These are phyloP conservation scores for Ophidiomyces ophidiicola DNA, from an alignment of 2,329 filamentous ascomycete genomes.

Conservation along the genomic window DNA sequence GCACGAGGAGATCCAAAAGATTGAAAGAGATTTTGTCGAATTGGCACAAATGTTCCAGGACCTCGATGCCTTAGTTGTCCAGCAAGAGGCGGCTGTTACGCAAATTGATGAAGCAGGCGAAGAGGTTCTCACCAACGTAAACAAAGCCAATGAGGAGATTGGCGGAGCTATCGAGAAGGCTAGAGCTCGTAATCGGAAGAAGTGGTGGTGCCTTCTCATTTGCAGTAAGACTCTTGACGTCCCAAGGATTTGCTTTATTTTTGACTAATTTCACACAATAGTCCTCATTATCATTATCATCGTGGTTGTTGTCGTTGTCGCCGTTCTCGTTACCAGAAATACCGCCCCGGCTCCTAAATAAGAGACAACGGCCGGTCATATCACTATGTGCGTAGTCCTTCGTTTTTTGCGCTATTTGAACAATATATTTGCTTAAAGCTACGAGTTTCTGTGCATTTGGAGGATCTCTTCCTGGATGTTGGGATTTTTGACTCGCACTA, in stretches of 20 bases:
- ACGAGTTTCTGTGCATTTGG: constrained; percentile 4
- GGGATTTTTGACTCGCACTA: neutral
- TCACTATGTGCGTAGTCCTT: neutral
- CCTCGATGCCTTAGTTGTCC: constrained; percentile 70
- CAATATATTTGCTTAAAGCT: constrained; percentile 1
- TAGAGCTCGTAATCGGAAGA: constrained; percentile 71
- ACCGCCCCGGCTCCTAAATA: too few relatives aligned
- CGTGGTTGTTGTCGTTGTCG: constrained; percentile 37
- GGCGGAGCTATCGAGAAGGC: constrained; percentile 71
- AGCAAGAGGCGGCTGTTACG: constrained; percentile 69
- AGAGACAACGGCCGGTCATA: neutral
- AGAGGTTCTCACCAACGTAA: constrained; percentile 71
- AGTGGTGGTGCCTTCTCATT: constrained; percentile 89
- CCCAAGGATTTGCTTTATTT: neutral
- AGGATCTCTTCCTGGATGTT: neutral
- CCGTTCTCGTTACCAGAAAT: constrained; percentile 30
- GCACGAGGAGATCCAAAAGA: constrained; percentile 79
- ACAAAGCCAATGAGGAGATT: constrained; percentile 75
- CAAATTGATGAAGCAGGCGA: constrained; percentile 80
- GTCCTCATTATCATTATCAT: constrained; percentile 45
- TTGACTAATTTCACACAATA: constrained; percentile 19
- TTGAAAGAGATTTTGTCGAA: constrained; percentile 80
- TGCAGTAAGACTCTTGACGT: constrained; percentile 38
- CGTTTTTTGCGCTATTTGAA: constrained; percentile 3
- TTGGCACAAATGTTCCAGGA: constrained; percentile 80